These are phyloP conservation scores for Leccinum fibrillosum DNA, from an alignment of 768 basidiomycete species.

Conservation along the genomic window DNA sequence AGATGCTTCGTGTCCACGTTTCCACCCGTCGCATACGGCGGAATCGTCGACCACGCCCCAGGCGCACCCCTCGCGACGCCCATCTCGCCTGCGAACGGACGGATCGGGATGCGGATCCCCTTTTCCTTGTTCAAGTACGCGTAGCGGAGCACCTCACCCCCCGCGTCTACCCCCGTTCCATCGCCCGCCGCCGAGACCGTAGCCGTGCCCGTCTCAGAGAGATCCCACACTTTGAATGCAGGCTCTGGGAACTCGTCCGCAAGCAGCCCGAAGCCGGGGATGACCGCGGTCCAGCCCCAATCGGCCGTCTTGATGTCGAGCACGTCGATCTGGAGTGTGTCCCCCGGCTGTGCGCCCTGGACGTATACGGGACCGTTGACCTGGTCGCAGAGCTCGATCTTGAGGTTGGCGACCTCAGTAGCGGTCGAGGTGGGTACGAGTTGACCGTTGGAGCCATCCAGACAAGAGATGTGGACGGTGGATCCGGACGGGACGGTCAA, in stretches of 20 bases:
- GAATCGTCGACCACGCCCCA: conserved; percentile 59
- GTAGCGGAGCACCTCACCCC: conserved; percentile 23
- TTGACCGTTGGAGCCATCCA: conserved; percentile 62
- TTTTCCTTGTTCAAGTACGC: conserved; percentile 50
- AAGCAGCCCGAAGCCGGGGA: conserved; percentile 59
- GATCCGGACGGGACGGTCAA: conserved; percentile 51
- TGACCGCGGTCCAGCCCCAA: conserved; percentile 63
- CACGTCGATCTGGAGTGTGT: conserved; percentile 59
- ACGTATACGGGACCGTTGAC: conserved; percentile 60
- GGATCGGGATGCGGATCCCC: conserved; percentile 47
- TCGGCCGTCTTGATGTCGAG: conserved; percentile 48
- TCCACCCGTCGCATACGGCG: conserved; percentile 59
- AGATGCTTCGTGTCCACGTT: conserved; percentile 62
- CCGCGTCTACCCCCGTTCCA: no score
- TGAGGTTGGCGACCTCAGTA: conserved; percentile 22
- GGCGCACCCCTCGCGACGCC: conserved; percentile 50
- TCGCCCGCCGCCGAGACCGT: no score
- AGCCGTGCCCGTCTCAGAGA: conserved; percentile 27
- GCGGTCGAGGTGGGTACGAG: conserved; percentile 42
- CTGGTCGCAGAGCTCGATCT: conserved; percentile 47
- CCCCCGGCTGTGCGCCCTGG: conserved; percentile 49
- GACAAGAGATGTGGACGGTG: conserved; percentile 54
- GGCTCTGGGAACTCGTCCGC: conserved; percentile 52
- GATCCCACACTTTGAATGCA: conserved; percentile 52
- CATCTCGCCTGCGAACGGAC: conserved; percentile 67